Evolutionary conservation across 805 yeast genomes (phyloP).

Genomic region (Yarrowia hollandica): DNA sequence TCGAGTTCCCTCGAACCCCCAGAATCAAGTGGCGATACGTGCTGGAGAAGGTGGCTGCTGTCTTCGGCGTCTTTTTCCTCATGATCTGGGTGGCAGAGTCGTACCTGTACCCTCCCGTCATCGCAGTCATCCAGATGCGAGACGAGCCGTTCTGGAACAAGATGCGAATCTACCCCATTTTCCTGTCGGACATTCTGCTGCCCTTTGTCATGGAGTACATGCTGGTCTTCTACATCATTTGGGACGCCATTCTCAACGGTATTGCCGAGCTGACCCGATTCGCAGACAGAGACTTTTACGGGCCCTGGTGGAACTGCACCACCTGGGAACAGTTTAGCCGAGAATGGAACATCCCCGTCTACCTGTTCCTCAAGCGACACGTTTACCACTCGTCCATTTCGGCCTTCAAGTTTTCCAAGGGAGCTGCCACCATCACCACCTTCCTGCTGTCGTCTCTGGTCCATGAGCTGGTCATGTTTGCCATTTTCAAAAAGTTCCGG

Average conservation of each 20-base stretch:
- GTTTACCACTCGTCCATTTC: slow-evolving; percentile 91
- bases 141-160: slow-evolving; percentile 51
- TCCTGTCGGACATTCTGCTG: slow-evolving; percentile 73
- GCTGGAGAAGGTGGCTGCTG: slow-evolving; percentile 67
- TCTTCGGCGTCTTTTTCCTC: slow-evolving; percentile 79
- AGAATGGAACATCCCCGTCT: slow-evolving; percentile 94
- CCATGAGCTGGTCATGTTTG: slow-evolving; percentile 92
- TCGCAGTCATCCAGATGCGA: slow-evolving; percentile 57
- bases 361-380: slow-evolving; percentile 82
- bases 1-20: slow-evolving; percentile 75
- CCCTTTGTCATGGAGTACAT: slow-evolving; percentile 75
- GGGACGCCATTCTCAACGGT: slow-evolving; percentile 91
- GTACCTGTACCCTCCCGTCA: slow-evolving; percentile 69
- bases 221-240: slow-evolving; percentile 80
- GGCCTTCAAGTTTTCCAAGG: slow-evolving; percentile 63
- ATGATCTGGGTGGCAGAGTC: slow-evolving; percentile 81
- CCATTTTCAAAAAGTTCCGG: slow-evolving; percentile 73
- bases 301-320: slow-evolving; percentile 96
- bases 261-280: slow-evolving; percentile 84
- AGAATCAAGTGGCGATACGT: slow-evolving; percentile 70
- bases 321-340: slow-evolving; percentile 93
- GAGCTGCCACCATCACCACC: slow-evolving; percentile 64
- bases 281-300: slow-evolving; percentile 91
- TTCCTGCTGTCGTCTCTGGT: slow-evolving; percentile 69
- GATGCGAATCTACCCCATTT: slow-evolving; percentile 52